Evolutionary conservation across 768 basidiomycete species (phyloP).

Genomic region (Rhizopogon roseolus): DNA sequence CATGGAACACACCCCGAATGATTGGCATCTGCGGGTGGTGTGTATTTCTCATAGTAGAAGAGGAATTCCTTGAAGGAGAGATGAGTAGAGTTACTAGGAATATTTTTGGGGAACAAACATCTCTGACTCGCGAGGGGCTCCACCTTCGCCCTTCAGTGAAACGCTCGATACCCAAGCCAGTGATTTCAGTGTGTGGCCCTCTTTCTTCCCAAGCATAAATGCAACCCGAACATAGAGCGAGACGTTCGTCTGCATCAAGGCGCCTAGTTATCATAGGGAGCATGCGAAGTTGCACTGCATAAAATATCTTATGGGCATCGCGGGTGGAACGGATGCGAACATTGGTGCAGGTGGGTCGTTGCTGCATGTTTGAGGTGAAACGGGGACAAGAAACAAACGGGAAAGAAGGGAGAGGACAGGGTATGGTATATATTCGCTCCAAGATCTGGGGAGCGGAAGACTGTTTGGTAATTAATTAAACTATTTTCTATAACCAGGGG

Average conservation of each 20-base stretch:
- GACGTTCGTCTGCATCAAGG: conserved; percentile 72
- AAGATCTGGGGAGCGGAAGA: conserved; percentile 27
- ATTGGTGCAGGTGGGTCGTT: conserved; percentile 61
- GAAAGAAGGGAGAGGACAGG: conserved; percentile 11
- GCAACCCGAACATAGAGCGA: conserved; percentile 39
- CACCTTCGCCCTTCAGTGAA: conserved; percentile 83
- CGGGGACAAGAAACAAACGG: conserved; percentile 9
- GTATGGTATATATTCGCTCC: conserved; percentile 25
- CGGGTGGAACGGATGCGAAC: conserved; percentile 71
- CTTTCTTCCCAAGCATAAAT: conserved; percentile 73
- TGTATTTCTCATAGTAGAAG: conserved; percentile 78
- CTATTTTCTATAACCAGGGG: conserved; percentile 24
- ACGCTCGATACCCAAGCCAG: conserved; percentile 77
- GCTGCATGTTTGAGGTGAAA: conserved; percentile 46
- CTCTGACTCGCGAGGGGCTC: conserved; percentile 80
- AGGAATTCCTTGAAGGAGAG: conserved; percentile 62
- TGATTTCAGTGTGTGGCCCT: conserved; percentile 67
- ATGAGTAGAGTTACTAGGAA: conserved; percentile 7
- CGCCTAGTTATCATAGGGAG: conserved; percentile 74
- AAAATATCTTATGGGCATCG: conserved; percentile 81
- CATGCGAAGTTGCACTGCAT: conserved; percentile 55
- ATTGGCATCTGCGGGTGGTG: conserved; percentile 40
- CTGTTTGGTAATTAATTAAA: conserved; percentile 35
- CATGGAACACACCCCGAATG: conserved; percentile 34
- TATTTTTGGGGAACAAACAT: conserved; percentile 42